Conservation (phyloP, 306 rosid genomes). For the Fagus crenata region DNA sequence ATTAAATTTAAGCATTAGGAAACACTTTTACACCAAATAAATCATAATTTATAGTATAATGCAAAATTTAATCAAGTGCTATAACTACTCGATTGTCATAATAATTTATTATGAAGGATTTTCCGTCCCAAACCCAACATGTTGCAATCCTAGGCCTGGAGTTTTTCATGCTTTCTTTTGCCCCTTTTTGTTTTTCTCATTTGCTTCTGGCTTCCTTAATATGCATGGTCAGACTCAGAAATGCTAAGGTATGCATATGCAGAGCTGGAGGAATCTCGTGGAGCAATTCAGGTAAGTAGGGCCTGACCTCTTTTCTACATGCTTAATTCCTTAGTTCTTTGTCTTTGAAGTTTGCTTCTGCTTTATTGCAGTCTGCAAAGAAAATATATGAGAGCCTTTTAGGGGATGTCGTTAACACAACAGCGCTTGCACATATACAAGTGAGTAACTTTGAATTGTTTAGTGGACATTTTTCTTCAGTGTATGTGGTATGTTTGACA, state of each 20-base stretch:
- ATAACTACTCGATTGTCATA: no score
- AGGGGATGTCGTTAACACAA: slow-evolving; percentile 64
- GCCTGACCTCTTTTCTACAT: slow-evolving; percentile 20
- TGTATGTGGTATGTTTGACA: background rate
- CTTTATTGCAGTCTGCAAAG: slow-evolving; percentile 78
- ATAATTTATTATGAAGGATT: no score
- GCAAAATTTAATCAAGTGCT: no score
- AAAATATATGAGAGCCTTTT: slow-evolving; percentile 80
- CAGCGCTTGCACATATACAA: slow-evolving; percentile 91
- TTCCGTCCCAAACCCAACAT: no score
- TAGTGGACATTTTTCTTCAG: background rate
- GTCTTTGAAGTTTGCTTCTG: slow-evolving; percentile 15
- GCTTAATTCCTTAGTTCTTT: slow-evolving; percentile 15
- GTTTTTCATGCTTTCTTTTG: background rate
- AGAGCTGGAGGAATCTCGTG: slow-evolving; percentile 97
- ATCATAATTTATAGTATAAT: no score
- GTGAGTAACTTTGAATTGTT: slow-evolving; percentile 37
- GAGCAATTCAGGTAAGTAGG: slow-evolving; percentile 75
- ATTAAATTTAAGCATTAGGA: no score
- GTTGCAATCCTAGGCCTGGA: no score
- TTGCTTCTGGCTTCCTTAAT: slow-evolving; percentile 7
- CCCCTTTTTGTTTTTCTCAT: background rate
- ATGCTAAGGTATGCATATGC: slow-evolving; percentile 94
- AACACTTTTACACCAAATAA: no score
- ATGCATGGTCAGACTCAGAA: slow-evolving; percentile 56